A percentile compares a stretch with the other conserved stretches of the same genome.
Conservation (phyloP, 495 filamentous ascomycete species). For the Neurospora sp. region DNA sequence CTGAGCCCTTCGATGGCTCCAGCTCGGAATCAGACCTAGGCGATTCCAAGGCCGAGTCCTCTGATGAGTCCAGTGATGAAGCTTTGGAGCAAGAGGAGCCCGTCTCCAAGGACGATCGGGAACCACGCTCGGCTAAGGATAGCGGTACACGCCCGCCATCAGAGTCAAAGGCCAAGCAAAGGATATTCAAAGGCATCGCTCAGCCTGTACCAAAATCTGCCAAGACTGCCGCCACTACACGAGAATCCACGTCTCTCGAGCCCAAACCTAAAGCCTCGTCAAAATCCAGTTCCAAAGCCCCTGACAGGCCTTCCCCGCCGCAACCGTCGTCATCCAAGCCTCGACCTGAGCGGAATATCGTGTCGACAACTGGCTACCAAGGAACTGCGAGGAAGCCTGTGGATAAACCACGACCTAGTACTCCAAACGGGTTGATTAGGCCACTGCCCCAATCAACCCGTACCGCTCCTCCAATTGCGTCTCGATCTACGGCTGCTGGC, state of each 20-base stretch:
- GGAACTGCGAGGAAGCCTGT: slow-evolving; percentile 16
- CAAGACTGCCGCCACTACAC: background rate
- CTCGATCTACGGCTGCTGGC: background rate
- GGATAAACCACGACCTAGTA: background rate
- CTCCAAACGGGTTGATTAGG: background rate
- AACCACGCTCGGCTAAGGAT: background rate
- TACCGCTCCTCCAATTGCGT: background rate
- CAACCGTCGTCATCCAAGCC: background rate
- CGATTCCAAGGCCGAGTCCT: background rate
- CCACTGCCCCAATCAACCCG: background rate
- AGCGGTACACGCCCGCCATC: background rate
- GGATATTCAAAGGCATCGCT: slow-evolving; percentile 1
- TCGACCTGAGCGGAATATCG: background rate
- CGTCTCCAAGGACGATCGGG: background rate
- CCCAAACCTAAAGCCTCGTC: background rate
- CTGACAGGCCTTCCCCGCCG: background rate
- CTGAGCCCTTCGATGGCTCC: slow-evolving; percentile 4
- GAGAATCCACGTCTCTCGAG: background rate
- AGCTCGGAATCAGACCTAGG: background rate
- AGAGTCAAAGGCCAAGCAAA: background rate
- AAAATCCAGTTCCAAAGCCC: background rate
- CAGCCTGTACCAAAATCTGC: background rate
- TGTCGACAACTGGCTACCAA: slow-evolving; percentile 17
- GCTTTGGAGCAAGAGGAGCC: slow-evolving; percentile 2
- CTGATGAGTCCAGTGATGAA: background rate